Evolutionary conservation across 1,139 yeast genomes (phyloP).

Genomic region (Yamadazyma diddensiae): DNA sequence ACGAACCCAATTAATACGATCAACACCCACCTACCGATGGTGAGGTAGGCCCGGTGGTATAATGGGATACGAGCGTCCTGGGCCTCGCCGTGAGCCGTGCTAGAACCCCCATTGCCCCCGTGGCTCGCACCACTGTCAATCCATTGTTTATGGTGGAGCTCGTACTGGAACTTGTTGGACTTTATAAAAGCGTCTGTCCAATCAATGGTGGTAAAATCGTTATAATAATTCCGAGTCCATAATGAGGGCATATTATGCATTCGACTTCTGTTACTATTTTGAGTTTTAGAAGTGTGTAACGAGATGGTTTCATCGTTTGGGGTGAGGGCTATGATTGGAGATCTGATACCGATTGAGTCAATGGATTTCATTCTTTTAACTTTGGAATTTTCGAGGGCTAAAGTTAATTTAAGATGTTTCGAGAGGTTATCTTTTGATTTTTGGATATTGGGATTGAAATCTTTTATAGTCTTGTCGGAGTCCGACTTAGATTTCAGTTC

Average conservation of each 20-base stretch:
- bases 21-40: constrained; percentile 46
- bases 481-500: too few species aligned
- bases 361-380: constrained; percentile 21
- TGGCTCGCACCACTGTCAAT: constrained; percentile 3
- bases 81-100: background rate
- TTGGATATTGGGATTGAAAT: too few species aligned
- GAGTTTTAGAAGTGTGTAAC: constrained; percentile 18
- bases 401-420: too few species aligned
- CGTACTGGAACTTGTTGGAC: constrained; percentile 45
- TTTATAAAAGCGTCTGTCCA: constrained; percentile 55
- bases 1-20: constrained; percentile 47
- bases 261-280: constrained; percentile 18
- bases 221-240: constrained; percentile 41
- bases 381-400: too few species aligned
- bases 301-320: constrained; percentile 16
- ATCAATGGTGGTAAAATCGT: constrained; percentile 69
- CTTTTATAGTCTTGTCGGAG: too few species aligned
- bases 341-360: constrained; percentile 22
- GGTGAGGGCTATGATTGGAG: constrained; percentile 14
- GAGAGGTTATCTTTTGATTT: too few species aligned
- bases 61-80: constrained; percentile 18
- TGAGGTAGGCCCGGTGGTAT: constrained; percentile 23
- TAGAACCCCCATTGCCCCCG: background rate
- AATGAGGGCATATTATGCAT: constrained; percentile 19
- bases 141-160: constrained; percentile 26